These are phyloP conservation scores for Aquilaria yunnanensis DNA, from an alignment of 345 rosid species.

Conservation along the genomic window DNA sequence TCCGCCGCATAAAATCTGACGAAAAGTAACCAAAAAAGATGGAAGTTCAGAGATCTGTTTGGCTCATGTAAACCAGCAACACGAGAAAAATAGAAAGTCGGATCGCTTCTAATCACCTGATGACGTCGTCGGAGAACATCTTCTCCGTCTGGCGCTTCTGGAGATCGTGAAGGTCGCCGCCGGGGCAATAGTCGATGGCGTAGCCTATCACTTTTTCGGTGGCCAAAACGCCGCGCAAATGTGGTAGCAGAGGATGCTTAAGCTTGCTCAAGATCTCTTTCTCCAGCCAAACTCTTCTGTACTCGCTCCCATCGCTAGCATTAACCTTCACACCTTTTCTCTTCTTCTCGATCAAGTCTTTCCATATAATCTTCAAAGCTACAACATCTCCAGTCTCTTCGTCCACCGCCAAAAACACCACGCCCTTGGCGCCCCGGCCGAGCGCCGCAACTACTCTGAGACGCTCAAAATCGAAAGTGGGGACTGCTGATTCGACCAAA, in stretches of 20 bases:
- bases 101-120: conserved; percentile 35
- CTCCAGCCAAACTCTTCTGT: conserved; percentile 61
- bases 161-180: conserved; percentile 48
- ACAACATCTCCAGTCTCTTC: conserved; percentile 21
- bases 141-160: conserved; percentile 63
- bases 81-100: not conserved
- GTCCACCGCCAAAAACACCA: conserved; percentile 59
- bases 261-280: conserved; percentile 48
- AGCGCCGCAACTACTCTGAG: conserved; percentile 49
- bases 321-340: conserved; percentile 4
- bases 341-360: conserved; percentile 61
- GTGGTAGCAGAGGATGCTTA: conserved; percentile 73
- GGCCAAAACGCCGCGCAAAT: conserved; percentile 55
- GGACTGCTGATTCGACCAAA: conserved; percentile 11
- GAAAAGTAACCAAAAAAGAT: not conserved
- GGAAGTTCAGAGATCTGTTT: not conserved
- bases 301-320: conserved; percentile 22
- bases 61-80: not conserved
- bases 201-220: conserved; percentile 69
- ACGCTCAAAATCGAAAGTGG: conserved; percentile 29
- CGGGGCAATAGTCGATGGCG: conserved; percentile 92
- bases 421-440: conserved; percentile 93
- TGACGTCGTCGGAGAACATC: conserved; percentile 65
- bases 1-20: conserved; percentile 90
- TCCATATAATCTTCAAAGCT: conserved; percentile 74